Evolutionary conservation across 257 asterid genomes (phyloP).

Genomic region (Phtheirospermum japonicum): DNA sequence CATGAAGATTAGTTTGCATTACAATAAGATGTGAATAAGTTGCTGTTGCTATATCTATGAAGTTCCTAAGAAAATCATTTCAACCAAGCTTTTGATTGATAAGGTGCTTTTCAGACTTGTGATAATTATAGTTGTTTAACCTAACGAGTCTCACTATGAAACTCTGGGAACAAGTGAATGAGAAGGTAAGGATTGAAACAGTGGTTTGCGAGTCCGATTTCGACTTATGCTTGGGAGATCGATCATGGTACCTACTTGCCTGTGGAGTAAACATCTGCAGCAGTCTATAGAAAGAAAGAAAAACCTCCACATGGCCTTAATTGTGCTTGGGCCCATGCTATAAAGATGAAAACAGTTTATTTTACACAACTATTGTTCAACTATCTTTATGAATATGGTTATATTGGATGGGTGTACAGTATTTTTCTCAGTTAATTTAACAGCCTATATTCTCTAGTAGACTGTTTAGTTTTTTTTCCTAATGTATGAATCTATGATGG

Average conservation of each 20-base stretch:
- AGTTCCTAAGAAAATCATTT: background rate
- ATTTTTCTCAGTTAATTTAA: too few relatives aligned
- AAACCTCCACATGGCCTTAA: too few relatives aligned
- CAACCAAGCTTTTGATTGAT: slow-evolving; percentile 7
- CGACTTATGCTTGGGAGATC: too few relatives aligned
- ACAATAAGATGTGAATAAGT: background rate
- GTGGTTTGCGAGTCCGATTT: background rate
- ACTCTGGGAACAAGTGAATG: background rate
- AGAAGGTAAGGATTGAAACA: slow-evolving; percentile 2
- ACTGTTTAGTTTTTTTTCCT: background rate
- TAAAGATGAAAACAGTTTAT: too few relatives aligned
- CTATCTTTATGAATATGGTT: too few relatives aligned
- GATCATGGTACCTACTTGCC: too few relatives aligned
- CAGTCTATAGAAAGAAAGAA: too few relatives aligned
- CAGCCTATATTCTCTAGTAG: too few relatives aligned
- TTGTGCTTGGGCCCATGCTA: too few relatives aligned
- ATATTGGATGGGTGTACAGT: too few relatives aligned
- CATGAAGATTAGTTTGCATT: background rate
- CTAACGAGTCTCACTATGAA: background rate
- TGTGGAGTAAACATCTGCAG: too few relatives aligned
- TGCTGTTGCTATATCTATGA: background rate
- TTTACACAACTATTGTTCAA: too few relatives aligned
- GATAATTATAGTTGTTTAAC: background rate
- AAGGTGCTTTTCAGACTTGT: background rate
- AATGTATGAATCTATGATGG: background rate